Evolutionary conservation across 345 rosid species (phyloP).

Genomic region (Lagerstroemia speciosa): DNA sequence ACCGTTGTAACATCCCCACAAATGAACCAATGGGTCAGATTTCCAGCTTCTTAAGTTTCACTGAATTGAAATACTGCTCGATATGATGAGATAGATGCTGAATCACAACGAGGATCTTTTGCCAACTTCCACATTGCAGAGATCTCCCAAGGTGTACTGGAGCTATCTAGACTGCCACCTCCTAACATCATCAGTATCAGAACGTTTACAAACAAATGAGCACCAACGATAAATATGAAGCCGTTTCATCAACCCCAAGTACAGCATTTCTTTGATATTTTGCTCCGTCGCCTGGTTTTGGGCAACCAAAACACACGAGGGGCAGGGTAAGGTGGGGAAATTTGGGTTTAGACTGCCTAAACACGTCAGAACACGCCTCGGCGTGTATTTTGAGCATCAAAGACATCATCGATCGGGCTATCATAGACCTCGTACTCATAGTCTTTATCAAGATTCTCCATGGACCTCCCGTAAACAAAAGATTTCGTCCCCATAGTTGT

Average conservation of each 20-base stretch:
- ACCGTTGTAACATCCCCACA: too few species aligned
- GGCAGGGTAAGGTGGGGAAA: not conserved
- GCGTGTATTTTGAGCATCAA: not conserved
- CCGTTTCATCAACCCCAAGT: not conserved
- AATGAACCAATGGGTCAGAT: too few species aligned
- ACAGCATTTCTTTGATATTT: not conserved
- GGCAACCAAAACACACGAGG: not conserved
- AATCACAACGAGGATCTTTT: too few species aligned
- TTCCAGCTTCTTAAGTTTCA: too few species aligned
- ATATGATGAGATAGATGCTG: too few species aligned
- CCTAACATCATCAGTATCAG: not conserved
- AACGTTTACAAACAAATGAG: not conserved
- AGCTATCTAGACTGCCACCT: too few species aligned
- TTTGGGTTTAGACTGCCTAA: not conserved
- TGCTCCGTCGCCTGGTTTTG: not conserved
- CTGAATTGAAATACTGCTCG: too few species aligned
- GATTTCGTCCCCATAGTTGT: slow-evolving; percentile 89
- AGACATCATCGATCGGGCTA: not conserved
- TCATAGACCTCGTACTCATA: slow-evolving; percentile 32
- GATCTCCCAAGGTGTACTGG: too few species aligned
- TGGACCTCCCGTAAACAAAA: slow-evolving; percentile 47
- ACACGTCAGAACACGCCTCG: not conserved
- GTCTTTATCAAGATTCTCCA: slow-evolving; percentile 57
- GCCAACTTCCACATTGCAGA: too few species aligned
- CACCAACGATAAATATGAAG: not conserved